Evolutionary conservation across 352 stramenopile genomes (phyloP), one percentile per base, ranked within the genome.

Genomic region (Phytophthora meadii): DNA sequence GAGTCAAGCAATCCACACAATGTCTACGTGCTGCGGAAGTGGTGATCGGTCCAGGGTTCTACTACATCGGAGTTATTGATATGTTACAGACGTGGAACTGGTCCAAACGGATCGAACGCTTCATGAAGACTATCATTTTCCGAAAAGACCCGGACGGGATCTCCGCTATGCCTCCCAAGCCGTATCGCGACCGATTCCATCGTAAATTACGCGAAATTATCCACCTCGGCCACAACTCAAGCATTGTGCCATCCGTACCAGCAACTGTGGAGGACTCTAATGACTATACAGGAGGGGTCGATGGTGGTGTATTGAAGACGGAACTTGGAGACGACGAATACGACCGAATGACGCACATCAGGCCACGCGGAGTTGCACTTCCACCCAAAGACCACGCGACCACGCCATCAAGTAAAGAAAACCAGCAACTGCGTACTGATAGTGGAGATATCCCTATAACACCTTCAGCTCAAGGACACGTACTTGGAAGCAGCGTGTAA

Each of bases 41-140:
- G 19, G 85, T 96, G 17, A 89, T 94, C 39, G 87, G 85, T 0
- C 87, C 88, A 4, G 84, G 86, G 0, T 89, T 92, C 54, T 96
- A 95, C 61, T 96, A 95, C 74, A 89, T 96, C 25, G 88, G 88
- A 2, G 47, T 96, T 12, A 95, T 96, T 59, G 88, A 96, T 56
- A 95, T 96, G 39, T 39, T 96, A 46, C 88, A 96, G 67, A 89
- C 79, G 22, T 96, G 85, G 84, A 95, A 72, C 19, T 66, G 74
- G 52, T 61, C 72, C 1, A 96, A 96, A 54, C 70, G 82, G 11
- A 36, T 93, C 6, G 88, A 96, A 61, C 72, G 84, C 9, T 92
- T 94, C 27, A 40, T 93, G 37, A 95, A 95, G 59, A 81, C 73
- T 2, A 50, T 84, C 14, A 42, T 96, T 0, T 55, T 93, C 30